Conservation (phyloP, 2,329 filamentous ascomycete genomes). For the Akanthomyces muscarius region DNA sequence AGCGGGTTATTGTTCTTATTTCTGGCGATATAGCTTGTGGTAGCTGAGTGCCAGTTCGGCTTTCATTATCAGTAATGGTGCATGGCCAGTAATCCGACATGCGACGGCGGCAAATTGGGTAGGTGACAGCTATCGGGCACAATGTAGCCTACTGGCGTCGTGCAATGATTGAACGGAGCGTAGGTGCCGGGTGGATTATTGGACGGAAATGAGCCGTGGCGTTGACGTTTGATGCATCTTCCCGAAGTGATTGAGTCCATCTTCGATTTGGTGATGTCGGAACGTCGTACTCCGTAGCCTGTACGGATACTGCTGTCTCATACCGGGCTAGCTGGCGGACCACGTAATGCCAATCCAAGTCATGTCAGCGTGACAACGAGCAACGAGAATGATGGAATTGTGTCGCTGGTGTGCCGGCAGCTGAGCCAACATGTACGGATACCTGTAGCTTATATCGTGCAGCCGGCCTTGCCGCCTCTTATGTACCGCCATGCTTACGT, state of each 20-base stretch:
- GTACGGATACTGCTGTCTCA: neutral
- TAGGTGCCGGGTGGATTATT: neutral
- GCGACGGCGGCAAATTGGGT: neutral
- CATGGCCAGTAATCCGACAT: neutral
- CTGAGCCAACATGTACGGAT: neutral
- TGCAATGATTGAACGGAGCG: neutral
- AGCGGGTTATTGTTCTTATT: neutral
- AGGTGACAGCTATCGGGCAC: neutral
- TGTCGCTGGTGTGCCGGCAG: neutral
- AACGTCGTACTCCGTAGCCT: neutral
- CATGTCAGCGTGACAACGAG: neutral
- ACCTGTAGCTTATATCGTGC: neutral
- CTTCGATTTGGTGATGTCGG: neutral
- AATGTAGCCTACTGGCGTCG: neutral
- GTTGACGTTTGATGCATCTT: neutral
- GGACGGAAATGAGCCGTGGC: neutral
- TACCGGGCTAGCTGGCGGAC: neutral
- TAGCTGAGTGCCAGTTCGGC: neutral
- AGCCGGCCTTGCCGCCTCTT: neutral
- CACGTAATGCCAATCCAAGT: neutral
- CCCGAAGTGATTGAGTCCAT: neutral
- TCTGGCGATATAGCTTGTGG: neutral
- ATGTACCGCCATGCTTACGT: slow-evolving; percentile 9
- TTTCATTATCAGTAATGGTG: neutral
- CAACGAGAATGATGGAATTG: neutral